Conservation (phyloP, 805 yeast genomes). For the Metschnikowia sp. region DNA sequence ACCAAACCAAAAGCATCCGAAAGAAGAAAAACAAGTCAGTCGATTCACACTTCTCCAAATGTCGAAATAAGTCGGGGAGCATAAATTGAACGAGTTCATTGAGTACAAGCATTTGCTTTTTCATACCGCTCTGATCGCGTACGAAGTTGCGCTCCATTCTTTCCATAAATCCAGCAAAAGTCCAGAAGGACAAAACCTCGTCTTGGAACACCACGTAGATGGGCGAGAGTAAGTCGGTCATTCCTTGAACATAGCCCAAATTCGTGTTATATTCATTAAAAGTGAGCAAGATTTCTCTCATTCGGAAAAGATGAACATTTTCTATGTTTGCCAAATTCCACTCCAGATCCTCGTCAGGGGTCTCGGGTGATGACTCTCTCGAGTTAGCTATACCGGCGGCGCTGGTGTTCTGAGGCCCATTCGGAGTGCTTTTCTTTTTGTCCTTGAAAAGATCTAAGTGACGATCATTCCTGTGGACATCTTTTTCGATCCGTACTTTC, state of each 20-base stretch:
- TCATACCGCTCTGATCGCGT: slow-evolving; percentile 91
- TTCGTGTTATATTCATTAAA: slow-evolving; percentile 81
- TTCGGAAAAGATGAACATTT: slow-evolving; percentile 68
- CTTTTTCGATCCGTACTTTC: slow-evolving; percentile 85
- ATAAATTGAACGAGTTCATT: slow-evolving; percentile 85
- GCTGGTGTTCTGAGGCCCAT: background rate
- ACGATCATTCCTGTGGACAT: slow-evolving; percentile 88
- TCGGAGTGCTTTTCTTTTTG: slow-evolving; percentile 33
- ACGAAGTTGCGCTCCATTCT: slow-evolving; percentile 93
- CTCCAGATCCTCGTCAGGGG: slow-evolving; percentile 43
- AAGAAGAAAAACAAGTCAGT: slow-evolving; percentile 90
- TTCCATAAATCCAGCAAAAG: slow-evolving; percentile 83
- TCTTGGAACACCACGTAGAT: slow-evolving; percentile 64
- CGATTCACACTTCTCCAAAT: slow-evolving; percentile 83
- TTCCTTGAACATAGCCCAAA: slow-evolving; percentile 96
- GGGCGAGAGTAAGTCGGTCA: slow-evolving; percentile 91
- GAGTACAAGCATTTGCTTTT: slow-evolving; percentile 76
- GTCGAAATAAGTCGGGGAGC: slow-evolving; percentile 81
- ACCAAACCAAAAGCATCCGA: slow-evolving; percentile 94
- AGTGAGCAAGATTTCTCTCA: slow-evolving; percentile 79
- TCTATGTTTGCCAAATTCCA: slow-evolving; percentile 61
- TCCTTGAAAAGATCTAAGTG: slow-evolving; percentile 58
- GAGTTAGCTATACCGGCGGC: background rate
- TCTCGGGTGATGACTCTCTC: slow-evolving; percentile 28
- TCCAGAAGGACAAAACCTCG: slow-evolving; percentile 83